A percentile compares a stretch with the other conserved stretches of the same genome.
Conservation (phyloP, 768 basidiomycete genomes). For the Wakefieldia striispora region DNA sequence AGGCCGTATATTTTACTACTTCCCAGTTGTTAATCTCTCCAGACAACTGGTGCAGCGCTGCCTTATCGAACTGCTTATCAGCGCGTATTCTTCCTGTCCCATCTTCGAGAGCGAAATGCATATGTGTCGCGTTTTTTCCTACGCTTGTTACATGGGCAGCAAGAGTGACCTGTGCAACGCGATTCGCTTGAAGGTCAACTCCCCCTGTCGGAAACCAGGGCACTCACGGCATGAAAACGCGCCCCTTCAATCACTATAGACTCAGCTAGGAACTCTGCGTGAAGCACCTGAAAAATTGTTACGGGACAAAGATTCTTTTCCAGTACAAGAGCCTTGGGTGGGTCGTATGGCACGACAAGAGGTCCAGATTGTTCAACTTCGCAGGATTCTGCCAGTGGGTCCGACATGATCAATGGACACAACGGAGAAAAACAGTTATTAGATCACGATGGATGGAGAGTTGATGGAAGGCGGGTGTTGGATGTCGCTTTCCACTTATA, state of each 20-base stretch:
- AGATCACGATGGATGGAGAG: too few species aligned
- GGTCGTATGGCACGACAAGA: neutral
- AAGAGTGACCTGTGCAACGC: slow-evolving; percentile 40
- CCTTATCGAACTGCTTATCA: neutral
- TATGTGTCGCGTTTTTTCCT: slow-evolving; percentile 4
- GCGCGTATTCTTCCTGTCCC: slow-evolving; percentile 33
- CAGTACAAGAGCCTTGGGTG: neutral
- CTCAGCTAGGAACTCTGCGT: slow-evolving; percentile 37
- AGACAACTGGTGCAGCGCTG: neutral
- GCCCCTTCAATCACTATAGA: slow-evolving; percentile 47
- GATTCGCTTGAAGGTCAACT: slow-evolving; percentile 30
- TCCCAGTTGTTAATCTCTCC: slow-evolving; percentile 14
- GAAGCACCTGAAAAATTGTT: slow-evolving; percentile 52
- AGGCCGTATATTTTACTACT: neutral
- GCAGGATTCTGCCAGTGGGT: neutral
- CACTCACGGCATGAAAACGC: slow-evolving; percentile 27
- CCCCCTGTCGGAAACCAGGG: slow-evolving; percentile 1
- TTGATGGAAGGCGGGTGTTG: too few species aligned
- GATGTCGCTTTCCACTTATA: too few species aligned
- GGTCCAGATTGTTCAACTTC: slow-evolving; percentile 2
- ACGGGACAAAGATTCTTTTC: slow-evolving; percentile 40
- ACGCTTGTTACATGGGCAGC: slow-evolving; percentile 43
- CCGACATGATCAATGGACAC: slow-evolving; percentile 6
- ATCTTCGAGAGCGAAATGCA: slow-evolving; percentile 34
- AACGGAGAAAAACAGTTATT: too few species aligned